Conservation (phyloP, 2,329 filamentous ascomycete species). For the Penicillium sclerotiorum region DNA sequence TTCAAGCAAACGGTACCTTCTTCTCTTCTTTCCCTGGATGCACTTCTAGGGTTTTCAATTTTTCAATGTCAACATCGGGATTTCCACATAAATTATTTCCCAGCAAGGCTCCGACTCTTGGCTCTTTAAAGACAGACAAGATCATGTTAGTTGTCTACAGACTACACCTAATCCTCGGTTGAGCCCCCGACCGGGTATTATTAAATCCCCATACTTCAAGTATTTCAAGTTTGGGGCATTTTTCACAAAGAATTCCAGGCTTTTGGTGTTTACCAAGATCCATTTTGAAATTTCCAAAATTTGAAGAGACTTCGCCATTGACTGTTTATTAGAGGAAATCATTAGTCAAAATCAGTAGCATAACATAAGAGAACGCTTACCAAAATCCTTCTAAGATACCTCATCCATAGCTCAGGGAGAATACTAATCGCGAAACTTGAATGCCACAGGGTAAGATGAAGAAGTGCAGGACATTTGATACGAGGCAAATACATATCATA, state of each 20-base stretch:
- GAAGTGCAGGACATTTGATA: neutral
- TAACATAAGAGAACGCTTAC: neutral
- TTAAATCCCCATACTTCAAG: neutral
- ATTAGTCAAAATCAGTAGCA: too few relatives aligned
- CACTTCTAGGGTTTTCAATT: too few relatives aligned
- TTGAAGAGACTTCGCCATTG: neutral
- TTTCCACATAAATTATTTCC: too few relatives aligned
- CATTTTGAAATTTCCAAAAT: neutral
- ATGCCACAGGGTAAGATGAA: neutral
- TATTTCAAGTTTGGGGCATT: neutral
- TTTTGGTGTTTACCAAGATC: neutral
- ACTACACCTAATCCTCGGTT: too few relatives aligned
- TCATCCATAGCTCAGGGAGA: neutral
- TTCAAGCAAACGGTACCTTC: too few relatives aligned
- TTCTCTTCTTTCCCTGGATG: too few relatives aligned
- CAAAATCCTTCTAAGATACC: neutral
- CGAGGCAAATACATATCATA: neutral
- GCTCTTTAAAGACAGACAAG: neutral
- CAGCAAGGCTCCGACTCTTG: too few relatives aligned
- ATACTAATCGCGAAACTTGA: neutral
- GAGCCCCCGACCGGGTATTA: neutral
- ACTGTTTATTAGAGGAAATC: too few relatives aligned
- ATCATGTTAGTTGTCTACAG: too few relatives aligned
- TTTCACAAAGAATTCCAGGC: neutral
- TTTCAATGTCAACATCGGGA: too few relatives aligned